Base-by-base conservation (phyloP, 805 yeast genomes). In the Candida takata region DNA sequence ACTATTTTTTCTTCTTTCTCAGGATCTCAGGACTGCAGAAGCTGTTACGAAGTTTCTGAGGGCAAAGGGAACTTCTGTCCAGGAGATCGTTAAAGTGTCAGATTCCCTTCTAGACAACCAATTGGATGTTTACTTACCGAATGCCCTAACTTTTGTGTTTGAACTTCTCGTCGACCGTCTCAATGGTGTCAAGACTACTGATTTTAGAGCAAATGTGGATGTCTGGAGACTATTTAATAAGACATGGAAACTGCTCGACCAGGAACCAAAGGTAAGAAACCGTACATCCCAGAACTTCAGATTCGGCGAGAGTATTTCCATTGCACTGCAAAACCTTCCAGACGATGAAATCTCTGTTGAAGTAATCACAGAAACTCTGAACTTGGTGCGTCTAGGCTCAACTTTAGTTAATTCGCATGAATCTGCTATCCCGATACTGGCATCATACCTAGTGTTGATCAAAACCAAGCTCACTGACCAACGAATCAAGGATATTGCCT, bases 91-190 rank as follows among this genome's bases (percentile, higher is more conserved):
- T 11, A 47, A 30, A 29, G 58, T 54, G 29, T 61, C 62, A 6
- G 45, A 39, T 29, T 48, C 47, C 25, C 57, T 66, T 21, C 51
- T 72, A 15, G 62, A 54, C 20, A 58, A 52, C 14, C 36, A 53
- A 26, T 37, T 54, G 35, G 52, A 36, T 1, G 61, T 74, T 2
- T 67, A 62, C 36, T 64, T 82, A 11, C 88, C 87, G 8, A 71
- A 77, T 38, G 61, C 61, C 36, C 67, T 68, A 17, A 49, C 57
- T 1, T 82, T 82, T 43, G 58, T 79, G 4, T 62, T 79, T 33
- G 84, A 77, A 32, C 60, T 82, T 24, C 41, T 81, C 1, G 64
- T 74, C 34, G 85, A 79, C 49, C 62, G 87, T 36, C 54, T 81
- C 48, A 69, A 70, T 38, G 84, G 77, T 37, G 41, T 44, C 8